Conservation (phyloP, 1,284 basidiomycete species). For the Moesziomyces sp. region DNA sequence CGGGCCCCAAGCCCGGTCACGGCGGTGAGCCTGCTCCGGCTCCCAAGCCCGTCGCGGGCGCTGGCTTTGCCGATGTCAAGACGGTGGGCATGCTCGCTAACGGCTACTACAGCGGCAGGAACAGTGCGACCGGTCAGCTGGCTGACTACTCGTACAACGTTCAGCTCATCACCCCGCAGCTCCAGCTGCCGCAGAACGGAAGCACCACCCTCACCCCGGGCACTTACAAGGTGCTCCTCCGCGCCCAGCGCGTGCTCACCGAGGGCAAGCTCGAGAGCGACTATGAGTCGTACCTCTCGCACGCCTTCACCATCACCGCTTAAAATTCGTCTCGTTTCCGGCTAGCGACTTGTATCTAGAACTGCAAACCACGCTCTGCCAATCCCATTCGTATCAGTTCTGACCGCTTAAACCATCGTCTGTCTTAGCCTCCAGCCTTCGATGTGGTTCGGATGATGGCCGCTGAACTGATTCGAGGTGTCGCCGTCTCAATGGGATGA, state of each 20-base stretch:
- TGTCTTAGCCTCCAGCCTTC: too few species aligned
- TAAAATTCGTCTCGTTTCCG: slow-evolving; percentile 1
- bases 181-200: slow-evolving; percentile 36
- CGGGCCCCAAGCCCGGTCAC: slow-evolving; percentile 4
- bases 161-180: slow-evolving; percentile 21
- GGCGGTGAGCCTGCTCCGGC: not conserved
- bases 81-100: slow-evolving; percentile 40
- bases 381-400: too few species aligned
- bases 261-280: slow-evolving; percentile 72
- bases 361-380: slow-evolving; percentile 5
- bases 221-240: slow-evolving; percentile 74
- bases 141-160: slow-evolving; percentile 42
- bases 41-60: not conserved
- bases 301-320: slow-evolving; percentile 44
- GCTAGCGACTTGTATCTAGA: slow-evolving; percentile 3
- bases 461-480: too few species aligned
- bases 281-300: slow-evolving; percentile 73
- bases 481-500: too few species aligned
- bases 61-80: slow-evolving; percentile 34
- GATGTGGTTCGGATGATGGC: too few species aligned
- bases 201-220: slow-evolving; percentile 72
- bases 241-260: slow-evolving; percentile 75
- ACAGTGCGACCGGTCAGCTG: slow-evolving; percentile 31
- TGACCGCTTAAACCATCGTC: too few species aligned
- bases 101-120: slow-evolving; percentile 40